Evolutionary conservation across 2,329 filamentous ascomycete genomes (phyloP), one percentile per base, ranked within the genome.

Genomic region (Verticillium dahliae): DNA sequence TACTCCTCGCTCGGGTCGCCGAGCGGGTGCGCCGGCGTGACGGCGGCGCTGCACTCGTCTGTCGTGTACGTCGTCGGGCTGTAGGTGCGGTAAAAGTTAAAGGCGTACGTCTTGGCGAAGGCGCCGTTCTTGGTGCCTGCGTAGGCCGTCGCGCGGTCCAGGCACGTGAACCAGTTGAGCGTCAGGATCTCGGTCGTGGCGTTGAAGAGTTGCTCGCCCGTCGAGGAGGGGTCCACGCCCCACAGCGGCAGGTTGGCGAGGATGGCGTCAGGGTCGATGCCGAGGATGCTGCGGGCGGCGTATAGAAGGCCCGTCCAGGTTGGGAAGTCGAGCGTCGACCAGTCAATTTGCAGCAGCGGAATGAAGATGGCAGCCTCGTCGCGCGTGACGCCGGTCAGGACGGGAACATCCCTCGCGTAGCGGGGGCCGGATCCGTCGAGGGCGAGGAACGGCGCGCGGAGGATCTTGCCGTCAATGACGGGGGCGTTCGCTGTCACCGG

Each of bases 401-500:
- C 18, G 14, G 57, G 39, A 3, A 50, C 41, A 15, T 58, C 31
- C 27, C 15, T 58, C 6, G 38, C 57, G 27, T 34, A 58, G 35
- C 35, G 35, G 35, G 35, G 35, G 6, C 56, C 57, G 18, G 57
- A 58, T 2, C 38, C 38, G 10, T 58, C 57, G 5, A 58, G 38
- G 7, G 14, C 18, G 6, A 58, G 39, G 38, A 35, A 45, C 1
- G 38, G 38, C 11, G 27, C 31, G 27, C 69, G 74, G 63, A 87
- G 78, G 61, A 82, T 84, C 9, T 74, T 80, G 33, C 83, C 84
- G 62, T 88, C 85, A 57, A 86, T 80, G 6, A 88, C 84, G 4
- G 85, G 77, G 62, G 81, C 84, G 52, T 81, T 62, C 38, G 77
- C 3, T 76, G 73, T 0, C 5, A 33, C 56, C 13, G 22, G 41